Conservation (phyloP, 2,329 filamentous ascomycete genomes). For the Aspergillus sclerotialis region DNA sequence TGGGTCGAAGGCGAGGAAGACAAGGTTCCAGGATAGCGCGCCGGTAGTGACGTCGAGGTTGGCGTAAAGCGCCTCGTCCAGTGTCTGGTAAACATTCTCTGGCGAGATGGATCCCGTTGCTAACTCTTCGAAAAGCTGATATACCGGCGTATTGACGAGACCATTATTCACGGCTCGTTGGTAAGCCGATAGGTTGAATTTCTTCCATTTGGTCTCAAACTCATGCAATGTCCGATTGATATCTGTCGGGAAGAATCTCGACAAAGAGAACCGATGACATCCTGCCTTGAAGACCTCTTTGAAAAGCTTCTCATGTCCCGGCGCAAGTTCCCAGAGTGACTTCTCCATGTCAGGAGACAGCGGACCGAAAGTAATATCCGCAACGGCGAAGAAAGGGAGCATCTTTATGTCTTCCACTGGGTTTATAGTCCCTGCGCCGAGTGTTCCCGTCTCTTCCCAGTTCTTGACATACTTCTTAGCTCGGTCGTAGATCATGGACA, state of each 20-base stretch:
- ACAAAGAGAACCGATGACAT: conserved; percentile 19
- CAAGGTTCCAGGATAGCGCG: conserved; percentile 37
- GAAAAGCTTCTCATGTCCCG: conserved; percentile 27
- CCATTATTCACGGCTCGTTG: conserved; percentile 1
- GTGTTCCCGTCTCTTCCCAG: no score
- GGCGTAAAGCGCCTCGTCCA: conserved; percentile 43
- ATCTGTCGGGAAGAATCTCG: conserved; percentile 7
- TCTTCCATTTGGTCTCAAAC: conserved; percentile 24
- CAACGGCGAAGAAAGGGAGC: conserved; percentile 34
- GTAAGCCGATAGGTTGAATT: conserved; percentile 25
- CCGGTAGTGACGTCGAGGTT: conserved; percentile 44
- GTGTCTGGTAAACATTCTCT: conserved; percentile 34
- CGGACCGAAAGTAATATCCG: conserved; percentile 32
- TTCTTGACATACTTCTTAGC: no score
- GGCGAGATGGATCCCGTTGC: conserved; percentile 14
- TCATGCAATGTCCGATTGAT: conserved; percentile 17
- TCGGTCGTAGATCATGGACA: no score
- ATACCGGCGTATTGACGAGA: conserved; percentile 5
- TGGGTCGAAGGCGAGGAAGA: conserved; percentile 34
- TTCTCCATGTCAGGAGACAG: conserved; percentile 15
- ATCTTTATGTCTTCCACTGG: conserved; percentile 25
- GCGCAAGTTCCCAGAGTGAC: conserved; percentile 13
- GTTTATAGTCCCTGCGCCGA: conserved; percentile 4
- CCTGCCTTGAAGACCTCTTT: conserved; percentile 29
- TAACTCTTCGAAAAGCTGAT: conserved; percentile 5